Evolutionary conservation across 1,139 yeast genomes (phyloP), one percentile per base, ranked within the genome.

Genomic region (Candida sp.): DNA sequence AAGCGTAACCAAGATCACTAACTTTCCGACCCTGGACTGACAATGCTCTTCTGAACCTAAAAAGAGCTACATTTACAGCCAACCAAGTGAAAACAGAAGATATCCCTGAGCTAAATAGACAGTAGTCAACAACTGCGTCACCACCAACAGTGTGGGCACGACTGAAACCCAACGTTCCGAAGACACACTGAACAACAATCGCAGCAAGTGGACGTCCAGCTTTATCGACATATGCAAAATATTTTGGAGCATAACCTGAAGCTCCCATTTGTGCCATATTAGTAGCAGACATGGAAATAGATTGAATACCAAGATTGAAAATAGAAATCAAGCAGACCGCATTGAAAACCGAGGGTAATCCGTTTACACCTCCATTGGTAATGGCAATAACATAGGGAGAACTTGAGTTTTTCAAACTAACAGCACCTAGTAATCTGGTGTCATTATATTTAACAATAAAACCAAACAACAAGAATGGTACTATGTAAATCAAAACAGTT

Each of bases 81-180:
- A 81, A 81, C 95, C 96, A 88, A 5, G 95, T 86, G 63, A 88
- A 88, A 45, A 89, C 73, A 2, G 96, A 84, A 38, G 95, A 84
- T 50, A 88, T 78, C 46, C 95, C 95, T 12, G 96, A 85, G 40
- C 90, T 70, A 22, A 88, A 70, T 57, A 89, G 70, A 96, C 97
- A 89, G 52, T 70, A 72, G 64, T 89, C 89, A 11, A 88, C 87
- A 30, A 71, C 75, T 48, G 77, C 81, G 61, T 86, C 80, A 45
- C 81, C 70, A 21, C 75, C 63, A 39, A 84, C 57, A 3, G 58
- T 54, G 1, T 65, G 77, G 32, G 95, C 88, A 33, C 89, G 89
- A 49, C 86, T 70, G 67, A 82, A 88, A 51, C 87, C 80, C 44
- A 88, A 72, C 34, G 86, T 70, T 35, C 95, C 96, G 57, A 83